Percentiles rank a stretch among this genome's conserved stretches.
Conservation (phyloP, 2,329 filamentous ascomycete genomes). For the Stachybotrys echinatus region DNA sequence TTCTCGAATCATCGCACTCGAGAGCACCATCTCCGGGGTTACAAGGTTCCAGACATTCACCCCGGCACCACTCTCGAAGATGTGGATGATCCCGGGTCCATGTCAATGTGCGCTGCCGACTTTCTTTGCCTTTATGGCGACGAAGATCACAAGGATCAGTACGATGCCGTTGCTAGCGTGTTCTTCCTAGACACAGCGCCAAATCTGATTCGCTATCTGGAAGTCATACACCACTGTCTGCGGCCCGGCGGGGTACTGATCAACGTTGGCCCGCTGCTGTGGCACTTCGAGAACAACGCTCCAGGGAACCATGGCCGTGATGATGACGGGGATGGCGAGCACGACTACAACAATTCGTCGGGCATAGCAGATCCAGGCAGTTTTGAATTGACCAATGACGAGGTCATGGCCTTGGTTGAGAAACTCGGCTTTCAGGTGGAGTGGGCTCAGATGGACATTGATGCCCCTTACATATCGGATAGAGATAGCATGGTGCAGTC, state of each 20-base stretch:
- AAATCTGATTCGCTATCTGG: slow-evolving; percentile 84
- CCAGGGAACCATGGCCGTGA: slow-evolving; percentile 52
- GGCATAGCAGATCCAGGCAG: slow-evolving; percentile 86
- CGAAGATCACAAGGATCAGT: slow-evolving; percentile 53
- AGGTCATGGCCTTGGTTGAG: slow-evolving; percentile 72
- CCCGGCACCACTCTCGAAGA: slow-evolving; percentile 50
- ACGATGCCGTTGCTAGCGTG: slow-evolving; percentile 80
- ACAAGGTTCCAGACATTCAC: slow-evolving; percentile 76
- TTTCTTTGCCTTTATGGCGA: slow-evolving; percentile 82
- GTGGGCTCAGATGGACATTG: slow-evolving; percentile 50
- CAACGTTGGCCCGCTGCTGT: slow-evolving; percentile 86
- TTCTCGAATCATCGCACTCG: slow-evolving; percentile 82
- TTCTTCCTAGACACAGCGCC: slow-evolving; percentile 98
- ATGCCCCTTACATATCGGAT: slow-evolving; percentile 85
- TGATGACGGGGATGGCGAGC: slow-evolving; percentile 43
- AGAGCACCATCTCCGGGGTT: slow-evolving; percentile 67
- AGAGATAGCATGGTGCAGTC: slow-evolving; percentile 79
- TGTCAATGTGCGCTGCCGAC: slow-evolving; percentile 92
- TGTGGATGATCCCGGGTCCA: slow-evolving; percentile 47
- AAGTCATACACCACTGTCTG: slow-evolving; percentile 75
- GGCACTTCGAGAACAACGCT: slow-evolving; percentile 85
- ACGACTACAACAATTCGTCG: slow-evolving; percentile 42
- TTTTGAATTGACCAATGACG: slow-evolving; percentile 85
- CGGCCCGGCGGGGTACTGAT: slow-evolving; percentile 74
- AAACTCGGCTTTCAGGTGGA: slow-evolving; percentile 73